Evolutionary conservation across 2,329 filamentous ascomycete genomes (phyloP).

Genomic region (Nakataea oryzae): DNA sequence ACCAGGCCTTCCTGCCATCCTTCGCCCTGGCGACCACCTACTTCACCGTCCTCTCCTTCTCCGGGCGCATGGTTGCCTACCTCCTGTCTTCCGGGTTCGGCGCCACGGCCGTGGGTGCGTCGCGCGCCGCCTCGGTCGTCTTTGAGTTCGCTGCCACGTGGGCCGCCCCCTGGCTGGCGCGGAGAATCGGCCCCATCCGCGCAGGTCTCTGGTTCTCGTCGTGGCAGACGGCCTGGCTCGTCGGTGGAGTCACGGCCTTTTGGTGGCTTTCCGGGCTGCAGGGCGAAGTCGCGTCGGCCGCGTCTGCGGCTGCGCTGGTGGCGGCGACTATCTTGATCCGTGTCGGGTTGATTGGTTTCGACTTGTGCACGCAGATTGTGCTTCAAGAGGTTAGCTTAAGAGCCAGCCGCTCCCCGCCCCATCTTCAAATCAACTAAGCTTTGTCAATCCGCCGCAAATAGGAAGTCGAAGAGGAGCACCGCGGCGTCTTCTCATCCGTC

Average conservation of each 20-base stretch:
- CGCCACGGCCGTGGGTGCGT: slow-evolving; percentile 34
- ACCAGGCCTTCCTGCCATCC: slow-evolving; percentile 49
- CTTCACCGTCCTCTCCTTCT: slow-evolving; percentile 48
- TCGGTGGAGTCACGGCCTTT: slow-evolving; percentile 22
- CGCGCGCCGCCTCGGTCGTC: slow-evolving; percentile 39
- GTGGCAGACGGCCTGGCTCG: slow-evolving; percentile 53
- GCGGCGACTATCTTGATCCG: slow-evolving; percentile 43
- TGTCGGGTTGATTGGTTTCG: slow-evolving; percentile 51
- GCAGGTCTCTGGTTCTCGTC: slow-evolving; percentile 60
- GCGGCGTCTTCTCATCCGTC: slow-evolving; percentile 59
- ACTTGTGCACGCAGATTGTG: slow-evolving; percentile 48
- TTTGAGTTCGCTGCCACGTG: slow-evolving; percentile 54
- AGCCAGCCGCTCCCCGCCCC: not conserved
- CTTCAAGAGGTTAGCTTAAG: slow-evolving; percentile 42
- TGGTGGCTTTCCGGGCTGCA: slow-evolving; percentile 25
- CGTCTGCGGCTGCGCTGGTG: slow-evolving; percentile 37
- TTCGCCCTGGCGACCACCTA: slow-evolving; percentile 50
- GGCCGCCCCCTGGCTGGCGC: slow-evolving; percentile 45
- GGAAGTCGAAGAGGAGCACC: slow-evolving; percentile 41
- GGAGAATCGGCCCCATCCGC: slow-evolving; percentile 45
- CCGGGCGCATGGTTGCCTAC: slow-evolving; percentile 55
- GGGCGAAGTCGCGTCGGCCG: slow-evolving; percentile 10
- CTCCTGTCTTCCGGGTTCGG: slow-evolving; percentile 38
- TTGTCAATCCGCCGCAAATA: slow-evolving; percentile 13
- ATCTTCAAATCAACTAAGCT: not conserved